These are phyloP conservation scores for Cercospora citrullina DNA, from an alignment of 2,329 filamentous ascomycete genomes.

Conservation along the genomic window DNA sequence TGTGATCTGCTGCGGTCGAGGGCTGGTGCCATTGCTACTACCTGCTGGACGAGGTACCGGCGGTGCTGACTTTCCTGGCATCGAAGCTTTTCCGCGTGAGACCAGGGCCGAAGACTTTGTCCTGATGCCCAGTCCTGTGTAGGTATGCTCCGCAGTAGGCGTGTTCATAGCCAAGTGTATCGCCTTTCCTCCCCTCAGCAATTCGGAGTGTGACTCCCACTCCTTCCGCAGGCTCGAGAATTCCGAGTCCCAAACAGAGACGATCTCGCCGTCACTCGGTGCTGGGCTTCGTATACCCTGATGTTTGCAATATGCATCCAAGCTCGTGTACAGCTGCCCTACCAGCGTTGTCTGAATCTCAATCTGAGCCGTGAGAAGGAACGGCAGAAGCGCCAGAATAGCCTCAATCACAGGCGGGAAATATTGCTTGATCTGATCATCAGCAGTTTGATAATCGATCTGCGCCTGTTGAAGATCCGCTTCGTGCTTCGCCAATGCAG, in stretches of 20 bases:
- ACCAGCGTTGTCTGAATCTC: constrained; percentile 76
- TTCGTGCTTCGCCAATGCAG: constrained; percentile 68
- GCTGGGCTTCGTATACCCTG: constrained; percentile 69
- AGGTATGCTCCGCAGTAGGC: constrained; percentile 46
- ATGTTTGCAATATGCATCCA: constrained; percentile 71
- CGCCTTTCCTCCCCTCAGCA: constrained; percentile 67
- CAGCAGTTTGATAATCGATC: constrained; percentile 71
- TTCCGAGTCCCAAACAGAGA: constrained; percentile 63
- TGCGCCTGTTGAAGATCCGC: constrained; percentile 63
- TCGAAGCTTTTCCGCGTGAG: constrained; percentile 14
- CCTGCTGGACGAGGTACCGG: constrained; percentile 9
- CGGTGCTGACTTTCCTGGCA: constrained; percentile 10
- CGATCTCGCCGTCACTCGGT: constrained; percentile 69
- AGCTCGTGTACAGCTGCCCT: constrained; percentile 73
- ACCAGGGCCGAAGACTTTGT: constrained; percentile 36
- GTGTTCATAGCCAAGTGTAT: constrained; percentile 58
- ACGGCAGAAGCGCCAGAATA: constrained; percentile 71
- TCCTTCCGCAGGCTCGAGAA: constrained; percentile 66
- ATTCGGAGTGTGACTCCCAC: constrained; percentile 61
- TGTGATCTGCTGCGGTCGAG: constrained; percentile 11
- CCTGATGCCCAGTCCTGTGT: constrained; percentile 51
- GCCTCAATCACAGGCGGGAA: constrained; percentile 71
- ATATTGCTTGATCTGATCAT: constrained; percentile 69
- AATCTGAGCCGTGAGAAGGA: constrained; percentile 68
- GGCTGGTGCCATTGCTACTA: constrained; percentile 10